Conservation (phyloP, 352 stramenopile species). For the Globisporangium paddicum region DNA sequence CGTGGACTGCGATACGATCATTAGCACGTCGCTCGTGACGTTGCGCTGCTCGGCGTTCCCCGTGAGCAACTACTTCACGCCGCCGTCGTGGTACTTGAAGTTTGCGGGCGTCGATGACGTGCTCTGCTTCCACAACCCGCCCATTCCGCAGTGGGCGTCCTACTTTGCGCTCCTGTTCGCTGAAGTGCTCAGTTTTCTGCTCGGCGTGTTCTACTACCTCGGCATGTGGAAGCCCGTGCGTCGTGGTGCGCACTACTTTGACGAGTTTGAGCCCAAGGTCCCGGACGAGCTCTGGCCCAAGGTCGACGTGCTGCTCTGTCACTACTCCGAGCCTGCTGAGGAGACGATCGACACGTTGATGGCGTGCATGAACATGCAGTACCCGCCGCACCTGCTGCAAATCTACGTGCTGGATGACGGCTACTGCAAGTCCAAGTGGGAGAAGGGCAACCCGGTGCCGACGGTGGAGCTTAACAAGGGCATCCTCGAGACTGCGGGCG, state of each 20-base stretch:
- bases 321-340: slow-evolving; percentile 81
- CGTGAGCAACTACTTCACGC: slow-evolving; percentile 64
- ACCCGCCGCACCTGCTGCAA: slow-evolving; percentile 80
- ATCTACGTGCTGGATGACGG: slow-evolving; percentile 85
- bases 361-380: slow-evolving; percentile 87
- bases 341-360: slow-evolving; percentile 84
- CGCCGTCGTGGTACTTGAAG: slow-evolving; percentile 72
- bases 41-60: no score
- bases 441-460: slow-evolving; percentile 63
- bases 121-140: slow-evolving; percentile 69
- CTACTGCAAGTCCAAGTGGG: slow-evolving; percentile 82
- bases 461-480: slow-evolving; percentile 74
- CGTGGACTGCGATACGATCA: slow-evolving; percentile 60
- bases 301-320: slow-evolving; percentile 77
- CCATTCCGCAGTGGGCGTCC: slow-evolving; percentile 72
- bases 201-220: slow-evolving; percentile 81
- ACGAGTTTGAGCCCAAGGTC: slow-evolving; percentile 80
- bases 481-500: slow-evolving; percentile 65
- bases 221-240: slow-evolving; percentile 88
- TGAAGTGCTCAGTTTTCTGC: slow-evolving; percentile 62
- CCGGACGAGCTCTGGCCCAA: slow-evolving; percentile 82
- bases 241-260: slow-evolving; percentile 84
- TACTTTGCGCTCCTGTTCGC: slow-evolving; percentile 71
- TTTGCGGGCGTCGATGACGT: slow-evolving; percentile 73
- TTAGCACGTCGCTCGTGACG: slow-evolving; percentile 46